Percentiles rank a stretch among this genome's conserved stretches.
phyloP scores from a whole-genome alignment of 345 rosid species.

The Pistacia vera region DNA sequence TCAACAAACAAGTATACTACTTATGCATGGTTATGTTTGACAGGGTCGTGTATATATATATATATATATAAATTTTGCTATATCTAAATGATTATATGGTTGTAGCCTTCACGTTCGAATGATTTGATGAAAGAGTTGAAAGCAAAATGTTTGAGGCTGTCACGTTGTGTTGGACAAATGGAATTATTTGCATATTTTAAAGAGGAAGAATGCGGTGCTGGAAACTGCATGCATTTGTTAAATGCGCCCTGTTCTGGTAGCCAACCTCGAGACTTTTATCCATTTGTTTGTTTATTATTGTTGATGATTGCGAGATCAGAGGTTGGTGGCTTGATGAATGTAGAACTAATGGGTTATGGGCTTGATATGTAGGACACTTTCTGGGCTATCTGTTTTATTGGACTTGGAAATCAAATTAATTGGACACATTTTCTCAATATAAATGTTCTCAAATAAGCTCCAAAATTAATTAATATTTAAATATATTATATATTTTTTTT shows the following conservation, averaged over 20 bases:
- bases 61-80: background rate
- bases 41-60: background rate
- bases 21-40: conserved; percentile 13
- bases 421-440: too few species aligned
- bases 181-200: background rate
- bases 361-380: too few species aligned
- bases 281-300: too few species aligned
- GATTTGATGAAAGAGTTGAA: background rate
- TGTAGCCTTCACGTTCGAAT: conserved; percentile 54
- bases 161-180: conserved; percentile 43
- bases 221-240: background rate
- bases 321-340: too few species aligned
- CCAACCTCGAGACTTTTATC: background rate
- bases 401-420: too few species aligned
- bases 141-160: conserved; percentile 41
- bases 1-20: background rate
- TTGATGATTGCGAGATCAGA: background rate
- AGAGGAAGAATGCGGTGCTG: background rate
- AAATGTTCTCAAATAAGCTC: too few species aligned
- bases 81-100: conserved; percentile 26
- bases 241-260: background rate
- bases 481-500: too few species aligned
- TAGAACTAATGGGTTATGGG: too few species aligned
- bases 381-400: too few species aligned
- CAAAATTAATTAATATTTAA: too few species aligned